A percentile compares a stretch with the other conserved stretches of the same genome.
phyloP scores from a whole-genome alignment of 2,329 filamentous ascomycete species.

The Emericellopsis atlantica region DNA sequence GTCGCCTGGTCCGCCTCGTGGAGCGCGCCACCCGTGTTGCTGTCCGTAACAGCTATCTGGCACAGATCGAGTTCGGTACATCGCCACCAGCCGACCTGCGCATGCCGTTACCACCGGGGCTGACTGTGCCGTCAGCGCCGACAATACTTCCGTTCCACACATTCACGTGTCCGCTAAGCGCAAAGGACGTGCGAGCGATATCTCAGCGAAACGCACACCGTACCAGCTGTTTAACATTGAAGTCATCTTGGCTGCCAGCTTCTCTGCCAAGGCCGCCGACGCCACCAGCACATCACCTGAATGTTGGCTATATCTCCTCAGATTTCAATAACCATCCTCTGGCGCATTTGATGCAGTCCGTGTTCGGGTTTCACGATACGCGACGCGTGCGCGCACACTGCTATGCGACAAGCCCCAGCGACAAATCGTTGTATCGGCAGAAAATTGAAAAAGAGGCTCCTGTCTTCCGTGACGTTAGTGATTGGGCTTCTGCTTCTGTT shows the following conservation, averaged over 20 bases:
- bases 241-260: slow-evolving; percentile 71
- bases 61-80: no score
- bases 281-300: slow-evolving; percentile 73
- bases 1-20: slow-evolving; percentile 67
- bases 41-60: no score
- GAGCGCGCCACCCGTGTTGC: slow-evolving; percentile 54
- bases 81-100: slow-evolving; percentile 8
- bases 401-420: slow-evolving; percentile 88
- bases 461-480: slow-evolving; percentile 78
- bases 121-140: slow-evolving; percentile 76
- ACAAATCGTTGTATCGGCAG: slow-evolving; percentile 75
- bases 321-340: slow-evolving; percentile 98
- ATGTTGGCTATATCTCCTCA: slow-evolving; percentile 90
- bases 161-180: slow-evolving; percentile 86
- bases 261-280: slow-evolving; percentile 75
- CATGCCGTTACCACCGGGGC: slow-evolving; percentile 54
- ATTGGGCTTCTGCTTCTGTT: slow-evolving; percentile 73
- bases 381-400: slow-evolving; percentile 72
- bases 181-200: slow-evolving; percentile 83
- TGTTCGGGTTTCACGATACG: slow-evolving; percentile 81
- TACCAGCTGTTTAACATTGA: slow-evolving; percentile 82
- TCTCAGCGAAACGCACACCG: slow-evolving; percentile 89
- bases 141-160: slow-evolving; percentile 96
- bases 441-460: slow-evolving; percentile 92
- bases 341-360: slow-evolving; percentile 96